Evolutionary conservation across 2,329 filamentous ascomycete species (phyloP), one percentile per base, ranked within the genome.

Genomic region (Paraconiothyrium brasiliense): DNA sequence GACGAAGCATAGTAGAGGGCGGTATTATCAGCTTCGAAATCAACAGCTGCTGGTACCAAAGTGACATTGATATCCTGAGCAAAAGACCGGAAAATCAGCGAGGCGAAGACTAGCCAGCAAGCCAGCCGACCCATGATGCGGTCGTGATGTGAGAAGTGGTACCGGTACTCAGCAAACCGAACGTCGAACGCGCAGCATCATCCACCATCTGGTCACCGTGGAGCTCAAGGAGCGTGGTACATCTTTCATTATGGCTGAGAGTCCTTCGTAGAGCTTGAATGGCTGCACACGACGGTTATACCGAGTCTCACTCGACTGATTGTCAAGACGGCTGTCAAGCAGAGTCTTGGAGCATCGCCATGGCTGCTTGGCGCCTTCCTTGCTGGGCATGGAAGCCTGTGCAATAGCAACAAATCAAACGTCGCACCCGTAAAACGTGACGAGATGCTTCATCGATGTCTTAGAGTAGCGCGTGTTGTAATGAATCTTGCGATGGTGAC

Each of bases 1-100:
- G 63, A 58, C 6, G 43, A 37, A 7, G 66, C 62, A 27, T 76
- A 75, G 37, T 72, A 57, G 43, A 76, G 71, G 9, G 62, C 71
- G 10, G 71, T 70, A 34, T 72, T 74, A 32, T 76, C 73, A n/a
- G 64, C 58, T 27, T 74, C 68, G 24, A 75, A 74, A 5, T 67
- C 68, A 9, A 60, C 67, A 16, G 71, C 70, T 44, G 63, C 69
- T 52, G 68, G 67, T 7, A 62, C 50, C 5, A 75, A 64, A 2
- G 61, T 70, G 16, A 74, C 62, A 20, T 67, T 71, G 3, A 58
- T 71, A 30, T 65, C 58, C 41, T 66, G 65, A 11, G 67, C 68
- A 16, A 64, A 30, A 16, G 58, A 51, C 3, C 44, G 47, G 1
- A 65, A 2, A 0, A 64, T 1, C 22, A 59, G 51, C 20, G 60